These are phyloP conservation scores for Barnettozyma siamensis DNA, from an alignment of 805 yeast species.

Conservation along the genomic window DNA sequence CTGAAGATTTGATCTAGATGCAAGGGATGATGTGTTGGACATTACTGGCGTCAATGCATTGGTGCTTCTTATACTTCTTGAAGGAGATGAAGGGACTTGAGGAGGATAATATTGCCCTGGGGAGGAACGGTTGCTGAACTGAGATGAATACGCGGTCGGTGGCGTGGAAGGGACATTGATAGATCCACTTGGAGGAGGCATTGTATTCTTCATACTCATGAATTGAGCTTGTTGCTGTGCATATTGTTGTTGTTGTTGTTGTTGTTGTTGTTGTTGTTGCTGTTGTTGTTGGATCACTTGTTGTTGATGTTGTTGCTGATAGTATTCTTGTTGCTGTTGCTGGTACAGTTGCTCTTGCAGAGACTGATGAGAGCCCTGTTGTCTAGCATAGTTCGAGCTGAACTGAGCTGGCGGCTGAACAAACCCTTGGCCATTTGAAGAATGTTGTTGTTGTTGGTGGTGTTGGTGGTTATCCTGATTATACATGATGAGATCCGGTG, in stretches of 20 bases:
- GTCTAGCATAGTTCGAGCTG: conserved; percentile 31
- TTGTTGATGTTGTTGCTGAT: conserved; percentile 25
- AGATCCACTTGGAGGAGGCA: conserved; percentile 25
- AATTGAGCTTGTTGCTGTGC: conserved; percentile 23
- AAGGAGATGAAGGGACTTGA: conserved; percentile 29
- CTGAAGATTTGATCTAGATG: conserved; percentile 14
- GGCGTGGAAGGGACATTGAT: conserved; percentile 20
- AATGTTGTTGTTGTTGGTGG: conserved; percentile 9
- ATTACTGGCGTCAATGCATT: conserved; percentile 19
- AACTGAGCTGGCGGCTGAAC: conserved; percentile 32
- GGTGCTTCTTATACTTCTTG: conserved; percentile 27
- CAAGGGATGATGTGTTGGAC: conserved; percentile 21
- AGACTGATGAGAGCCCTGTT: conserved; percentile 35
- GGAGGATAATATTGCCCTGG: conserved; percentile 25
- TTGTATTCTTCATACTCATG: conserved; percentile 23
- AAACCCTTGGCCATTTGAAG: conserved; percentile 19
- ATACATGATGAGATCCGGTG: conserved; percentile 10
- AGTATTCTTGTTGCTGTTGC: conserved; percentile 23
- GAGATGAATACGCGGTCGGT: conserved; percentile 14
- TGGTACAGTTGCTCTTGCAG: conserved; percentile 32
- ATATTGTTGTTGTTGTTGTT: conserved; percentile 22
- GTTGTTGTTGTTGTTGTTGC: conserved; percentile 19
- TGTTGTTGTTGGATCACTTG: conserved; percentile 16
- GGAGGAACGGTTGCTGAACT: conserved; percentile 14
- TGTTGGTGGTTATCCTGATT: conserved; percentile 15